These are phyloP conservation scores for Diaporthe ampelina DNA, from an alignment of 2,329 filamentous ascomycete genomes.

Conservation along the genomic window DNA sequence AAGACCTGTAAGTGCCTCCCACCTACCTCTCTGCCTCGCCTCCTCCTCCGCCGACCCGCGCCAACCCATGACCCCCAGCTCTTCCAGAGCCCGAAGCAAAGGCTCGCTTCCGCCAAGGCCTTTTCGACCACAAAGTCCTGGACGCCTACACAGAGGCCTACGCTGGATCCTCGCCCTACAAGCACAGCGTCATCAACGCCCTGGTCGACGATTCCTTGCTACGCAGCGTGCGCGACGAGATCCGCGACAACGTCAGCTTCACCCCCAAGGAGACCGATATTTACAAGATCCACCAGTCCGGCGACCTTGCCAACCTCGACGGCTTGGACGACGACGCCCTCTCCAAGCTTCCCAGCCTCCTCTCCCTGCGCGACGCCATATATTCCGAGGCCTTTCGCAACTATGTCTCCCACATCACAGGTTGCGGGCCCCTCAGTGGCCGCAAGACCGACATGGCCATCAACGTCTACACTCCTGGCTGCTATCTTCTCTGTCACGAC, in stretches of 20 bases:
- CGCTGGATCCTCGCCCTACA: constrained; percentile 79
- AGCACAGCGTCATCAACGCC: constrained; percentile 88
- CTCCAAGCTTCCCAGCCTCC: constrained; percentile 87
- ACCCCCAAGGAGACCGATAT: constrained; percentile 99
- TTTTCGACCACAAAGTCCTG: constrained; percentile 73
- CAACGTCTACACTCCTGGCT: constrained; percentile 97
- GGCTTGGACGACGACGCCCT: constrained; percentile 90
- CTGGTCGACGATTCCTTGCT: constrained; percentile 87
- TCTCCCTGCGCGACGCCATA: constrained; percentile 91
- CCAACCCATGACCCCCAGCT: constrained; percentile 50
- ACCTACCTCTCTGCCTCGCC: constrained; percentile 13
- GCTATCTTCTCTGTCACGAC: constrained; percentile 95
- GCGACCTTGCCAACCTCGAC: constrained; percentile 96
- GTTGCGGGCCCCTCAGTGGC: constrained; percentile 88
- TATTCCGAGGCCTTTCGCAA: constrained; percentile 92
- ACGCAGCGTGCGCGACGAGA: constrained; percentile 88
- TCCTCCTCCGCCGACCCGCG: constrained; percentile 22
- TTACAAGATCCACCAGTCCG: constrained; percentile 99
- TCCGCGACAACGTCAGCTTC: constrained; percentile 91
- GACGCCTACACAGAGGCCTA: constrained; percentile 73
- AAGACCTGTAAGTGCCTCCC: constrained; percentile 60
- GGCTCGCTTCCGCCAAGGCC: constrained; percentile 73
- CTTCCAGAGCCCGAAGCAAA: constrained; percentile 64
- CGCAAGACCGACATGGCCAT: constrained; percentile 99
- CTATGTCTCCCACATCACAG: constrained; percentile 89